Evolutionary conservation across 352 stramenopile species (phyloP), one percentile per base, ranked within the genome.

Genomic region (Proteromonas lacertae): DNA sequence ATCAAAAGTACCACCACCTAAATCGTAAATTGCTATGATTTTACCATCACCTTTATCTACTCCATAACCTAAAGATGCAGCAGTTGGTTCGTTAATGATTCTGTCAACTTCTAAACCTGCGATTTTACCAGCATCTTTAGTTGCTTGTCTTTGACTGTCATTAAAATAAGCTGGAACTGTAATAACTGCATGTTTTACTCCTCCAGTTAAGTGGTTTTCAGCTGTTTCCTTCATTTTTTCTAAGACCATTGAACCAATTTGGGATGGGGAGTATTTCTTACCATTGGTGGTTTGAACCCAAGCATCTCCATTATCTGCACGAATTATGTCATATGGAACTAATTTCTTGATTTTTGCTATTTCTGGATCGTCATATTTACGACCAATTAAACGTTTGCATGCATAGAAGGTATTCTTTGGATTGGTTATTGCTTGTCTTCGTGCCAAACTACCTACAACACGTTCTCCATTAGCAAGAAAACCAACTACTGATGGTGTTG

Each of bases 211-310:
- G 51, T 89, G 91, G 33, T 53, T 58, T 48, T 90, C 75, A 1
- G 74, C 66, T 14, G 73, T 92, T 47, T 91, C 69, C 57, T 91
- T 93, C 82, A 96, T 96, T 56, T 96, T 96, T 24, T 56, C 71
- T 10, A 96, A 56, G 10, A 96, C 75, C 70, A 93, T 92, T 34
- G 66, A 81, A 35, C 74, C 73, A 46, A 96, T 90, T 50, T 57
- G 74, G 40, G 63, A 82, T 13, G 82, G 80, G 36, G 66, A 86
- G 49, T 87, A 90, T 53, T 90, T 88, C 45, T 77, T 66, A 14
- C 70, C 69, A 37, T 70, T 55, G 7, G 66, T 66, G 40, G 90
- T 60, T 0, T 92, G 69, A 76, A 73, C 90, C 0, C 76, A 78
- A 52, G 90, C 73, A 40, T 80, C 64, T 44, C 72, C 76, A 44